phyloP scores from a whole-genome alignment of 2,329 filamentous ascomycete genomes.

The Teratosphaeria destructans region DNA sequence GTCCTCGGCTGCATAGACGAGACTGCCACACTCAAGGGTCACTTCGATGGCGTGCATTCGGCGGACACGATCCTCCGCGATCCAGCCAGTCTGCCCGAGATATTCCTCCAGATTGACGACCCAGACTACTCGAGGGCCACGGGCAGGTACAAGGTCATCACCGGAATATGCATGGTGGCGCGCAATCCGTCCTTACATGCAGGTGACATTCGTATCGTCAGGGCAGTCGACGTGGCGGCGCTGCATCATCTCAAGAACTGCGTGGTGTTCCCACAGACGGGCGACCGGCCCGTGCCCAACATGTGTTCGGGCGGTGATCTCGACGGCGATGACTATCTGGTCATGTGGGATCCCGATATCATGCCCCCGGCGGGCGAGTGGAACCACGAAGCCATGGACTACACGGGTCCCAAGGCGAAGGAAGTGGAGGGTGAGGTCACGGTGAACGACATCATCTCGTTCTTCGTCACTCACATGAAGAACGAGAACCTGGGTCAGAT shows the following conservation, averaged over 20 bases:
- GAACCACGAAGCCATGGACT: constrained; percentile 71
- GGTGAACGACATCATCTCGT: constrained; percentile 63
- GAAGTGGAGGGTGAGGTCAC: constrained; percentile 53
- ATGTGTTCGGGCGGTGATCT: constrained; percentile 97
- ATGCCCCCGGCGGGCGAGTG: constrained; percentile 52
- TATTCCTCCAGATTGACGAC: constrained; percentile 73
- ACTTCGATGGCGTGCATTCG: constrained; percentile 34
- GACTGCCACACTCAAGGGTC: constrained; percentile 61
- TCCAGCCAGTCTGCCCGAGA: constrained; percentile 58
- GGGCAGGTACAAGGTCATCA: constrained; percentile 53
- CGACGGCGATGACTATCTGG: constrained; percentile 90
- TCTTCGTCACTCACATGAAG: constrained; percentile 90
- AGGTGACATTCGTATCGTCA: constrained; percentile 80
- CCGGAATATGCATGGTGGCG: constrained; percentile 71
- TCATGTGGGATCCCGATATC: constrained; percentile 77
- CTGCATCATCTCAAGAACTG: constrained; percentile 72
- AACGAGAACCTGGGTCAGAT: constrained; percentile 74
- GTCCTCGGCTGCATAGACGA: constrained; percentile 85
- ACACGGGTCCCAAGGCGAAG: constrained; percentile 48
- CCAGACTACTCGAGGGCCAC: constrained; percentile 26
- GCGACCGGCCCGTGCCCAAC: constrained; percentile 73
- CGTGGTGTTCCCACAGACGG: constrained; percentile 74
- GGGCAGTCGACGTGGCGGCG: constrained; percentile 64
- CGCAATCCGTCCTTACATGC: constrained; percentile 91
- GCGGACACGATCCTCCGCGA: not conserved